A percentile compares a stretch with the other conserved stretches of the same genome.
phyloP scores from a whole-genome alignment of 2,329 filamentous ascomycete species.

The Claviceps pazoutovae region DNA sequence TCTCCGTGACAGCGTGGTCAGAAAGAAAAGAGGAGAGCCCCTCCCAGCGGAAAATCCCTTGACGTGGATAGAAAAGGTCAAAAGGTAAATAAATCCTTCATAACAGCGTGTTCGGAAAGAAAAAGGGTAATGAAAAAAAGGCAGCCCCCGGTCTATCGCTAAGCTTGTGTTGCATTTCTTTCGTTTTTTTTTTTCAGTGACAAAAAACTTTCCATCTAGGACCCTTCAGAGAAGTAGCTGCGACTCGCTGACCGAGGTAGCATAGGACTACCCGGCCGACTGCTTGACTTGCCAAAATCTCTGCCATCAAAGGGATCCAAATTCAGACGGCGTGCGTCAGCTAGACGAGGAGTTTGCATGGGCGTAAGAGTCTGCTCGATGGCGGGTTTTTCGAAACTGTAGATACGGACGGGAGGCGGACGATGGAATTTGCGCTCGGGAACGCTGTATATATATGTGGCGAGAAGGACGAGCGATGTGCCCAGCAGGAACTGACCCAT shows the following conservation, averaged over 20 bases:
- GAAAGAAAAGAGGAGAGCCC: too few relatives aligned
- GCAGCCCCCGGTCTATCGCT: neutral
- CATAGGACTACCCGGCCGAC: conserved; percentile 33
- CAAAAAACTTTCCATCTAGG: neutral
- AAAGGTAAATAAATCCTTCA: neutral
- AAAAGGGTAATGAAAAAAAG: too few relatives aligned
- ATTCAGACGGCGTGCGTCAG: conserved; percentile 20
- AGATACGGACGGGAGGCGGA: conserved; percentile 54
- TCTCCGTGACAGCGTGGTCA: too few relatives aligned
- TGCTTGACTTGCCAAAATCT: conserved; percentile 27
- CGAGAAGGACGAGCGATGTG: conserved; percentile 61
- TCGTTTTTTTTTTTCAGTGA: neutral
- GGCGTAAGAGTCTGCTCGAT: conserved; percentile 35
- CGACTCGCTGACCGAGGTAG: conserved; percentile 25
- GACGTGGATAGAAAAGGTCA: neutral
- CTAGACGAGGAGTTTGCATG: conserved; percentile 15
- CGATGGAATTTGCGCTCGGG: conserved; percentile 42
- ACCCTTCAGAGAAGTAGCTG: conserved; percentile 24
- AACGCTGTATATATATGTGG: conserved; percentile 74
- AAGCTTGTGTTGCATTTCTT: neutral
- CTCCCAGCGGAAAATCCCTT: neutral
- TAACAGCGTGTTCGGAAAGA: too few relatives aligned
- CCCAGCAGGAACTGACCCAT: conserved; percentile 63
- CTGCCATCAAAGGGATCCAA: conserved; percentile 28
- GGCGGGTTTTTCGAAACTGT: conserved; percentile 62